Evolutionary conservation across 2,329 filamentous ascomycete genomes (phyloP).

Genomic region (Pyrenochaeta sp.): DNA sequence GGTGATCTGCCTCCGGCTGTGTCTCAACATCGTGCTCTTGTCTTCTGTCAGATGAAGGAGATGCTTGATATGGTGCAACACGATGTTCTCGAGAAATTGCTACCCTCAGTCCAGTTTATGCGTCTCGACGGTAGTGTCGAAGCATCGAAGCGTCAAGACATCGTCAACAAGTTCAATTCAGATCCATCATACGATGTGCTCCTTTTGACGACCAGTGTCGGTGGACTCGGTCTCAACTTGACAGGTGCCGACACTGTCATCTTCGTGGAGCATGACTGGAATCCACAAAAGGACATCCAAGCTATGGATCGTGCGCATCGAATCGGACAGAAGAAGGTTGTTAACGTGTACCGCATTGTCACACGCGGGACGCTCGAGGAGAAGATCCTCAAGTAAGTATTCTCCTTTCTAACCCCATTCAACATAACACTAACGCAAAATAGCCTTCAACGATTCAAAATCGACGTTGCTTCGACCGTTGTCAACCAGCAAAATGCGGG

Average conservation of each 20-base stretch:
- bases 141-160: slow-evolving; percentile 91
- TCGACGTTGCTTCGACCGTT: slow-evolving; percentile 96
- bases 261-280: slow-evolving; percentile 99
- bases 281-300: slow-evolving; percentile 97
- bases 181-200: slow-evolving; percentile 96
- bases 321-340: slow-evolving; percentile 99
- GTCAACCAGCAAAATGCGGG: slow-evolving; percentile 99
- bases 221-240: slow-evolving; percentile 90
- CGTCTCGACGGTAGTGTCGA: slow-evolving; percentile 95
- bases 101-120: slow-evolving; percentile 92
- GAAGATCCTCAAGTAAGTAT: slow-evolving; percentile 83
- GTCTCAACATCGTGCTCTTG: slow-evolving; percentile 91
- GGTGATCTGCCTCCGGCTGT: slow-evolving; percentile 78
- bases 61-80: slow-evolving; percentile 99
- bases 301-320: slow-evolving; percentile 98
- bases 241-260: slow-evolving; percentile 98
- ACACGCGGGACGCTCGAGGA: slow-evolving; percentile 96
- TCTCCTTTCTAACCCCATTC: neutral
- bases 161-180: slow-evolving; percentile 98
- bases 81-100: slow-evolving; percentile 85
- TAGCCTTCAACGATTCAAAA: slow-evolving; percentile 98
- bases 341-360: slow-evolving; percentile 97
- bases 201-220: slow-evolving; percentile 92
- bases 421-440: slow-evolving; percentile 13
- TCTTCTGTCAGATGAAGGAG: slow-evolving; percentile 99